A percentile compares a stretch with the other conserved stretches of the same genome.
Conservation (phyloP, 2,329 filamentous ascomycete genomes). For the Stachybotrys chartarum region DNA sequence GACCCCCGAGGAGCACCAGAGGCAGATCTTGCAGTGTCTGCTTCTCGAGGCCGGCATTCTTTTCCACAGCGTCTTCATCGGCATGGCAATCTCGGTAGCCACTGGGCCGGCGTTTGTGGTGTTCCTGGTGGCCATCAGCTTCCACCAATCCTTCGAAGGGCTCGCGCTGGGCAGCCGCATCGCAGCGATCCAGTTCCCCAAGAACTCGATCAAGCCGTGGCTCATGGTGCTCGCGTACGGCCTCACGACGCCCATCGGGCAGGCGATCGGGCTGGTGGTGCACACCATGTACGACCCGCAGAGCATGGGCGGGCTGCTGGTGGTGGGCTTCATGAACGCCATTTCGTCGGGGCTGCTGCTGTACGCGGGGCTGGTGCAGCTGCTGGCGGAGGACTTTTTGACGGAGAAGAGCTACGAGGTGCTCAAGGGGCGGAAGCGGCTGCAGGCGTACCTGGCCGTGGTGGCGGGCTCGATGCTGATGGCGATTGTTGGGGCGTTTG, state of each 20-base stretch:
- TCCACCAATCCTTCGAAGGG: constrained; percentile 85
- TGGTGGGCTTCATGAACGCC: constrained; percentile 84
- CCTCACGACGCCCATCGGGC: constrained; percentile 71
- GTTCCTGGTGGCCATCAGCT: constrained; percentile 72
- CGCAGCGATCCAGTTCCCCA: constrained; percentile 72
- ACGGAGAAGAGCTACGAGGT: constrained; percentile 66
- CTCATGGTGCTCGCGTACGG: constrained; percentile 75
- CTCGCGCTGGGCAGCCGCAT: constrained; percentile 81
- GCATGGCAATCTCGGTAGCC: constrained; percentile 77
- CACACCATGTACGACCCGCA: constrained; percentile 75
- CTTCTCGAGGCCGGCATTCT: constrained; percentile 77
- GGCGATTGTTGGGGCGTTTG: constrained; percentile 68
- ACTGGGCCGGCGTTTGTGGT: constrained; percentile 74
- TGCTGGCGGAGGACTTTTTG: constrained; percentile 78
- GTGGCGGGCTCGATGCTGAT: constrained; percentile 59
- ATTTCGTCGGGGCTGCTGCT: constrained; percentile 73
- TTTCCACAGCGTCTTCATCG: constrained; percentile 81
- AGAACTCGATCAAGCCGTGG: constrained; percentile 69
- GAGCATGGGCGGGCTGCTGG: constrained; percentile 67
- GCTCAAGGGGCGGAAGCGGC: constrained; percentile 53
- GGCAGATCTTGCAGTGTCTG: constrained; percentile 68
- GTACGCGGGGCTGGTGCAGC: constrained; percentile 77
- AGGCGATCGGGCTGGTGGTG: constrained; percentile 72
- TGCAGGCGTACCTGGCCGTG: constrained; percentile 58
- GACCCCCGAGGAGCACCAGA: constrained; percentile 52